A percentile compares a stretch with the other conserved stretches of the same genome.
These are phyloP conservation scores for Stentor roeselii DNA, from an alignment of 73 alveolate genomes.

Conservation along the genomic window DNA sequence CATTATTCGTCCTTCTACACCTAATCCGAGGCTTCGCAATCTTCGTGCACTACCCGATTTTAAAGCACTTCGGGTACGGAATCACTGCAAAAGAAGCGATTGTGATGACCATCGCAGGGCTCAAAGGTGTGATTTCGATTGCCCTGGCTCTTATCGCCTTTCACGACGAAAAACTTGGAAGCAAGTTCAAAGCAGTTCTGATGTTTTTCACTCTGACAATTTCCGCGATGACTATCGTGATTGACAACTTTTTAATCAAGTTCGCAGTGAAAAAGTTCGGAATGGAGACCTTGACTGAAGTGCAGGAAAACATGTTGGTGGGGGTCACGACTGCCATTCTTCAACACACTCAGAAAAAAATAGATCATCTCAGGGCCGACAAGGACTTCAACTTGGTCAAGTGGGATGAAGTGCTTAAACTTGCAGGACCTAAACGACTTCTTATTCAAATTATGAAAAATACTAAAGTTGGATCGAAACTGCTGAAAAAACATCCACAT, in stretches of 20 bases:
- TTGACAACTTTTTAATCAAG: conserved; percentile 30
- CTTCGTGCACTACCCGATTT: conserved; percentile 39
- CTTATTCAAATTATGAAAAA: conserved; percentile 18
- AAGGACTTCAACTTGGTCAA: conserved; percentile 32
- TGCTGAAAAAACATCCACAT: conserved; percentile 17
- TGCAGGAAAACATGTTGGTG: conserved; percentile 34
- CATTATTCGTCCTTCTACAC: conserved; percentile 54
- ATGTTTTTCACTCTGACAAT: conserved; percentile 60
- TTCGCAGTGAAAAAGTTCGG: conserved; percentile 25
- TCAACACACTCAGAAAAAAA: conserved; percentile 39
- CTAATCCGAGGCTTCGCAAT: conserved; percentile 45
- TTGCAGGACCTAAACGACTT: background rate
- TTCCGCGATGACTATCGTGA: conserved; percentile 56
- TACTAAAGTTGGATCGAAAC: conserved; percentile 16
- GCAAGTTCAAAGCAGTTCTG: conserved; percentile 52
- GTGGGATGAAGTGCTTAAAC: conserved; percentile 17
- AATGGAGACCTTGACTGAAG: conserved; percentile 36
- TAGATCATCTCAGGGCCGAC: conserved; percentile 30
- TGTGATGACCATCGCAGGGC: conserved; percentile 59
- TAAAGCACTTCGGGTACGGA: conserved; percentile 62
- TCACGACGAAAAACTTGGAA: conserved; percentile 40
- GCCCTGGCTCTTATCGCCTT: conserved; percentile 59
- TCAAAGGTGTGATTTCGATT: conserved; percentile 67
- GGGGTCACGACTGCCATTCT: conserved; percentile 43
- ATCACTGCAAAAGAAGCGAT: conserved; percentile 39